Evolutionary conservation across 495 filamentous ascomycete genomes (phyloP), one percentile per base, ranked within the genome.

Genomic region (Trichoderma virens): DNA sequence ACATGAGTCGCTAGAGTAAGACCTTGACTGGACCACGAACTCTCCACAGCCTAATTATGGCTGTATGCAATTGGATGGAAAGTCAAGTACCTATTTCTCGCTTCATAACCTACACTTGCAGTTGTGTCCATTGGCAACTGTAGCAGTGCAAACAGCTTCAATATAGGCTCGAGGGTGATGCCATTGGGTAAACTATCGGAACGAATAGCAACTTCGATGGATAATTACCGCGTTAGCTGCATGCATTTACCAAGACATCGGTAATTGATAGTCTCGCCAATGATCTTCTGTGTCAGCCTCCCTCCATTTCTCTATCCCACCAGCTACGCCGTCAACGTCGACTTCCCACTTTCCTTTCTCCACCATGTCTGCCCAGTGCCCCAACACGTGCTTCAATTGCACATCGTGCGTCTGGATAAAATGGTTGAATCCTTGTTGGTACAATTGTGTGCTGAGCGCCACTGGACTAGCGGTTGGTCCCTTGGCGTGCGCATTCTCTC

Each of bases 351-450:
- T 56, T 28, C 51, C 51, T 27, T 18, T 7, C 51, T 56, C 51
- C 51, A 56, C 51, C 51, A 56, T 56, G 2, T 56, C 25, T 56
- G 51, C 51, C 51, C 51, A 56, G 23, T 2, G 51, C 23, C 9
- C 11, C 51, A 56, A 25, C 25, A 56, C 51, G 30, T 56, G 51
- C 25, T 56, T 56, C 51, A 56, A 30, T 18, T 56, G 51, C 51
- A 56, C 51, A 18, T 56, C 51, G 51, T 56, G 51, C 25, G 25
- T 56, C 25, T 30, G 23, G 1, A 56, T 56, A 6, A 56, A 56
- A 25, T 56, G 51, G 25, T 56, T 56, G 27, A 56, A 56, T 31
- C 51, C 51, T 25, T 28, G 23, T 30, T 56, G 51, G 16, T 56
- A 56, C 25, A 56, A 25, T 5, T 30, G 9, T 14, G 51, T 56